A percentile compares a stretch with the other conserved stretches of the same genome.
These are phyloP conservation scores for Nepenthes alata DNA, from an alignment of 179 eudicot species.

Conservation along the genomic window DNA sequence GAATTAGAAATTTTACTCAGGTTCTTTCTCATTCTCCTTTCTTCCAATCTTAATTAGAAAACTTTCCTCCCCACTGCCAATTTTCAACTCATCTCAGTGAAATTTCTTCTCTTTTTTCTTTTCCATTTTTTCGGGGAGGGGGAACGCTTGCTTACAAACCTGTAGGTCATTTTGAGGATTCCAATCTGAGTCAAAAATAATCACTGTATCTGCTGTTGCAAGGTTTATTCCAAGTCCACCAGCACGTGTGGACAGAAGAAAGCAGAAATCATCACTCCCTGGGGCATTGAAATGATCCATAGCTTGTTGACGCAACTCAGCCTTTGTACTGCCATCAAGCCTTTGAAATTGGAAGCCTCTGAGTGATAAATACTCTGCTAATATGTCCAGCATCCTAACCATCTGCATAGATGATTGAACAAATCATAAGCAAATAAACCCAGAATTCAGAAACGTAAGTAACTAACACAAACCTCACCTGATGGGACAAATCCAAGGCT, in stretches of 20 bases:
- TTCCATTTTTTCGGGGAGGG: not conserved
- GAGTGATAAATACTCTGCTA: slow-evolving; percentile 90
- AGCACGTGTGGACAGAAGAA: slow-evolving; percentile 98
- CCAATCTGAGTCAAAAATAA: slow-evolving; percentile 99
- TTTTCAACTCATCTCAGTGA: not conserved
- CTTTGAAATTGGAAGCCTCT: slow-evolving; percentile 96
- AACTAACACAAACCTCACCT: not conserved
- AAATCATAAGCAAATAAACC: not conserved
- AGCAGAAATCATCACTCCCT: slow-evolving; percentile 98
- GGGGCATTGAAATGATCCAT: slow-evolving; percentile 98
- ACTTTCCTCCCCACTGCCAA: not conserved
- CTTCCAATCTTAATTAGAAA: not conserved
- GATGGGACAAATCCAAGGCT: too few relatives aligned
- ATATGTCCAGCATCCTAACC: slow-evolving; percentile 96
- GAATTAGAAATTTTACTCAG: not conserved
- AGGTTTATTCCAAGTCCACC: slow-evolving; percentile 98
- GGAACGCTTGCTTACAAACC: too few relatives aligned
- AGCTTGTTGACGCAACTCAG: slow-evolving; percentile 95
- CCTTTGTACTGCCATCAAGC: slow-evolving; percentile 97
- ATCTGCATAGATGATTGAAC: slow-evolving; percentile 44
- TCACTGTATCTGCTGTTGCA: slow-evolving; percentile 98
- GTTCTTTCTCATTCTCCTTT: not conserved
- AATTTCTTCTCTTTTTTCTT: not conserved
- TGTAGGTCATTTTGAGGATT: slow-evolving; percentile 39
- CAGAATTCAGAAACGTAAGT: not conserved